Conservation (phyloP, 1,284 basidiomycete species). For the Leccinum griseonigrum region DNA sequence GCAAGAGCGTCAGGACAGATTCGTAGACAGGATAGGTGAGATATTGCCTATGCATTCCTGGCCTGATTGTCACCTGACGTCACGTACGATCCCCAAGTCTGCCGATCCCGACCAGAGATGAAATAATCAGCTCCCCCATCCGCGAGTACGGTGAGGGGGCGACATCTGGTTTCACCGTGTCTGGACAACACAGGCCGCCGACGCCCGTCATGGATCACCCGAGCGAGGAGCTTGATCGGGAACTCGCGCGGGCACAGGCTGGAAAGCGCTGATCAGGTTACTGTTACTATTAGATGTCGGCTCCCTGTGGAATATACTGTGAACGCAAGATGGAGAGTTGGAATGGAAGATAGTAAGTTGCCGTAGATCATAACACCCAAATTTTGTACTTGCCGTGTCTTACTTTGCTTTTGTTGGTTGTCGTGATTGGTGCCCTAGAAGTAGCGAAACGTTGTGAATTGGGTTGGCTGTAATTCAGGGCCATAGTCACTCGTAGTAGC, state of each 20-base stretch:
- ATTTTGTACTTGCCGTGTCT: neutral
- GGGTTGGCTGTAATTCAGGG: no score
- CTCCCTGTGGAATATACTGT: neutral
- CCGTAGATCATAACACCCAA: neutral
- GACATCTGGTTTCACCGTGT: slow-evolving; percentile 64
- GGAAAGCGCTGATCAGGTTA: slow-evolving; percentile 26
- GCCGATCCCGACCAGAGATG: slow-evolving; percentile 74
- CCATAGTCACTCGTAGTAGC: no score
- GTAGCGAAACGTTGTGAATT: neutral
- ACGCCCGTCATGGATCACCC: slow-evolving; percentile 80
- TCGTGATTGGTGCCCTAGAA: neutral
- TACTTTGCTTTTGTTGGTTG: neutral
- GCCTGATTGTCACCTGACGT: slow-evolving; percentile 4
- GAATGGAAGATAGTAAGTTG: slow-evolving; percentile 11
- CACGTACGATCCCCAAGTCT: slow-evolving; percentile 38
- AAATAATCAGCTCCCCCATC: slow-evolving; percentile 74
- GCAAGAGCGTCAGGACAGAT: slow-evolving; percentile 67
- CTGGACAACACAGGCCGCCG: slow-evolving; percentile 40
- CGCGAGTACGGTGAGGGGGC: slow-evolving; percentile 67
- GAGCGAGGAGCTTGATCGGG: slow-evolving; percentile 81
- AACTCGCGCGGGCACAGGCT: slow-evolving; percentile 69
- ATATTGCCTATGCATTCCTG: neutral
- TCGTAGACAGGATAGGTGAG: slow-evolving; percentile 70
- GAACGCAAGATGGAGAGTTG: neutral
- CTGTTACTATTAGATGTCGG: neutral